Base-by-base conservation (phyloP, 768 basidiomycete species). In the Trametes gibbosa region DNA sequence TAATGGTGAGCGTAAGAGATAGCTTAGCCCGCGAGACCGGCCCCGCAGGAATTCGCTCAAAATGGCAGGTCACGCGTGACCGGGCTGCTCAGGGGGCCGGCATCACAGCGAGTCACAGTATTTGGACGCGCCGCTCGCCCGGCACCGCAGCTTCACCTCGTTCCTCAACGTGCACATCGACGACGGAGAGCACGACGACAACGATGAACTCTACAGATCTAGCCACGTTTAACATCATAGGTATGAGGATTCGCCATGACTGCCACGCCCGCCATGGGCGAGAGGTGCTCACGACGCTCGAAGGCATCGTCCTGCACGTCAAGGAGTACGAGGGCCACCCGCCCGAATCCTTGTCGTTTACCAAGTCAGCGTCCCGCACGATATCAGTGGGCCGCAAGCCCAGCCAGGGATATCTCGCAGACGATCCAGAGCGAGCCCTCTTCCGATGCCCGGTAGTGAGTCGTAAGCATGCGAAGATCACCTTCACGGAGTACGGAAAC, bases 361-460 rank as follows among this genome's bases (percentile, higher is more conserved):
- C 74, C 67, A 82, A 84, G 66, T 67, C 77, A 25, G 72, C 75
- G 52, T 78, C 81, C 5, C 72, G 72, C 42, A 79, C 80, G 47
- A 76, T 91, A 16, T 77, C 81, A 61, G 84, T 92, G 66, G 90
- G 90, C 4, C 84, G 90, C 47, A 83, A 84, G 58, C 83, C 89
- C 10, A 69, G 79, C 19, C 77, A 76, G 56, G 78, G 82, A 63
- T 77, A 75, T 56, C 72, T 71, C 50, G 76, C 78, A 24, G 69
- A 70, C 49, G 53, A 59, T 19, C 34, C 48, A 59, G 55, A 79
- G 54, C 78, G 77, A 56, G 87, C 84, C 16, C 80, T 84, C 71
- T 91, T 91, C 63, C 74, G 83, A 49, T 91, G 90, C 67, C 85
- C 88, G 29, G 90, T 92, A 46, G 86, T 92, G 63, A 90, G 87